A percentile compares a stretch with the other conserved stretches of the same genome.
phyloP scores from a whole-genome alignment of 2,329 filamentous ascomycete genomes.

The Akanthomyces lecanii region DNA sequence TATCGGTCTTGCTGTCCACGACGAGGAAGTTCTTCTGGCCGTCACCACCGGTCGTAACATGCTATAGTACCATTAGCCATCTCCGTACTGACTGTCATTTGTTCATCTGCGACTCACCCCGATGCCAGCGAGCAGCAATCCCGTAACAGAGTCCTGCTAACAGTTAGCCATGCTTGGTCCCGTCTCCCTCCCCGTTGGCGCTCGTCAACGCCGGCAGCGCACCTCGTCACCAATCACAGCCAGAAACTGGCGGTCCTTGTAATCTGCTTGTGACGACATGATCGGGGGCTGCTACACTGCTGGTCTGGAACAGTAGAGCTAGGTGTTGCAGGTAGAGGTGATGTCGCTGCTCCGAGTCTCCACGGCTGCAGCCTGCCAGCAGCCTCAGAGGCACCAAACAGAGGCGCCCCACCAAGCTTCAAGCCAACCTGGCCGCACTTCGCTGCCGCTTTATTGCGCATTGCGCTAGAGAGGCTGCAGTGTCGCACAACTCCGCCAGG shows the following conservation, averaged over 20 bases:
- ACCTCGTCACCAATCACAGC: slow-evolving; percentile 98
- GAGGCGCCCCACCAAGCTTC: background rate
- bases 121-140: slow-evolving; percentile 89
- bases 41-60: slow-evolving; percentile 84
- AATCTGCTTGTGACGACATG: slow-evolving; percentile 54
- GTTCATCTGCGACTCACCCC: slow-evolving; percentile 56
- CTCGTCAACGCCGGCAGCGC: background rate
- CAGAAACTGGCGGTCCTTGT: slow-evolving; percentile 88
- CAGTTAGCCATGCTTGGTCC: slow-evolving; percentile 21
- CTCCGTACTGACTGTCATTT: background rate
- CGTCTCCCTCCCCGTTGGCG: background rate
- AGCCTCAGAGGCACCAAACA: slow-evolving; percentile 1
- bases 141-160: slow-evolving; percentile 85
- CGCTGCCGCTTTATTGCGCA: slow-evolving; percentile 13
- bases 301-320: background rate
- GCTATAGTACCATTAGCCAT: slow-evolving; percentile 47
- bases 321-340: background rate
- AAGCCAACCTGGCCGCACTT: background rate
- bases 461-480: background rate
- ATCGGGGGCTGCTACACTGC: slow-evolving; percentile 19
- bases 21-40: slow-evolving; percentile 97
- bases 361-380: background rate
- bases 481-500: background rate
- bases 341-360: slow-evolving; percentile 4
- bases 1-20: slow-evolving; percentile 91